phyloP scores from a whole-genome alignment of 2,329 filamentous ascomycete genomes.

The Trichophyton rubrum region DNA sequence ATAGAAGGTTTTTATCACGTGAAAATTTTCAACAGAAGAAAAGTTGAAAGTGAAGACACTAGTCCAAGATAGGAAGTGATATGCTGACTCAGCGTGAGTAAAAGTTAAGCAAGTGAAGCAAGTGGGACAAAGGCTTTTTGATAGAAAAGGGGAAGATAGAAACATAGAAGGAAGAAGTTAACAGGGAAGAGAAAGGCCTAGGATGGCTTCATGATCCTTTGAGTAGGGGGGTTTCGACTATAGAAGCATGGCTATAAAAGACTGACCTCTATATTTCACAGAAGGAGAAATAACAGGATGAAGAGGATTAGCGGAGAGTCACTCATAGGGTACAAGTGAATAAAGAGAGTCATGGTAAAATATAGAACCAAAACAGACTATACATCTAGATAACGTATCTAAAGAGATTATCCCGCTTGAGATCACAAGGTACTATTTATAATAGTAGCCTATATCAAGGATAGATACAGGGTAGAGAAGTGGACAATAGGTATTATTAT shows the following conservation, averaged over 20 bases:
- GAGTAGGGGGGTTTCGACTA: too few species aligned
- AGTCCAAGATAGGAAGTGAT: neutral
- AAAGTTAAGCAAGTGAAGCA: neutral
- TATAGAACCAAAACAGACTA: neutral
- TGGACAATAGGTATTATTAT: neutral
- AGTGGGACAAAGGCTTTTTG: neutral
- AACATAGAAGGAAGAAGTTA: neutral
- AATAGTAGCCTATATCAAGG: neutral
- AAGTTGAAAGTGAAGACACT: neutral
- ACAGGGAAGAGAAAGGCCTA: too few species aligned
- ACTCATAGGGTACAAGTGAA: neutral
- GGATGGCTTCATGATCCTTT: too few species aligned
- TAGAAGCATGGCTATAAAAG: too few species aligned
- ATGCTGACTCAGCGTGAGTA: neutral
- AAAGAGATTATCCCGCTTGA: neutral
- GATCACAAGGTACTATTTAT: neutral
- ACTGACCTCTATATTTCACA: too few species aligned
- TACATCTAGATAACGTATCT: neutral
- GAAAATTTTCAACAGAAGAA: neutral
- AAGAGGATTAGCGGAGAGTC: neutral
- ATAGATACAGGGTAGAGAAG: neutral
- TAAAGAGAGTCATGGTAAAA: neutral
- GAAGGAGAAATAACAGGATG: neutral
- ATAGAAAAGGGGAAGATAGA: neutral
- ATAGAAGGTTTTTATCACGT: neutral